Evolutionary conservation across 352 stramenopile species (phyloP).

Genomic region (Achlya hypogyna): DNA sequence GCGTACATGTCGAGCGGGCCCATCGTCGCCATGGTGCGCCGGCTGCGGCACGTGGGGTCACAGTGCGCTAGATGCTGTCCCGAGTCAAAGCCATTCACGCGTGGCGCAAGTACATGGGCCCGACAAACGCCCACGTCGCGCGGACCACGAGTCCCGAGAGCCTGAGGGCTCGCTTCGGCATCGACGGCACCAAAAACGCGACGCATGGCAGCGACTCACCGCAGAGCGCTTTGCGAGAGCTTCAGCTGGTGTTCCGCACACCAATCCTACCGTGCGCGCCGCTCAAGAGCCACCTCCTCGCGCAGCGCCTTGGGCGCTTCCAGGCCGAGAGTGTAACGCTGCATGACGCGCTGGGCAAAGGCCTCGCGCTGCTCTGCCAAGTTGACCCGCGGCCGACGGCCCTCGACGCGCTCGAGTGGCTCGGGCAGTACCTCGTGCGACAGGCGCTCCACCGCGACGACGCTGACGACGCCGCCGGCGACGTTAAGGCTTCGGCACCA

Average conservation of each 20-base stretch:
- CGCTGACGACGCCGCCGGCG: neutral
- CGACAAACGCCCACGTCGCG: slow-evolving; percentile 56
- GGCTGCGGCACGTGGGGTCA: slow-evolving; percentile 18
- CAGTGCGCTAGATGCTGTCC: neutral
- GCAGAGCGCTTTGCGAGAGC: slow-evolving; percentile 46
- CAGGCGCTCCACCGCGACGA: neutral
- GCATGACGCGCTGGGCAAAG: neutral
- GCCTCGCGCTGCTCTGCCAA: slow-evolving; percentile 5
- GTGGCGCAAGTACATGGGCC: slow-evolving; percentile 69
- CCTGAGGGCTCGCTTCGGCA: slow-evolving; percentile 63
- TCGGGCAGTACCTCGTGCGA: neutral
- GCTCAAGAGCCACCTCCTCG: neutral
- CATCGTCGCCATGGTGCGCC: slow-evolving; percentile 46
- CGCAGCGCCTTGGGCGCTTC: neutral
- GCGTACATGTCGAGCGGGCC: slow-evolving; percentile 63
- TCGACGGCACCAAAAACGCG: slow-evolving; percentile 70
- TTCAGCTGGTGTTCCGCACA: slow-evolving; percentile 60
- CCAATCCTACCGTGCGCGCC: neutral
- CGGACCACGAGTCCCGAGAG: slow-evolving; percentile 38
- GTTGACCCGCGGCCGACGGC: neutral
- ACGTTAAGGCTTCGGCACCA: neutral
- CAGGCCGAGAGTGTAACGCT: neutral
- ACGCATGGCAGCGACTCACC: slow-evolving; percentile 70
- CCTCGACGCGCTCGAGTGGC: slow-evolving; percentile 2
- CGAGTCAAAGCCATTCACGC: slow-evolving; percentile 35